Evolutionary conservation across 2,329 filamentous ascomycete genomes (phyloP), one percentile per base, ranked within the genome.

Genomic region (Penicillium polonicum): DNA sequence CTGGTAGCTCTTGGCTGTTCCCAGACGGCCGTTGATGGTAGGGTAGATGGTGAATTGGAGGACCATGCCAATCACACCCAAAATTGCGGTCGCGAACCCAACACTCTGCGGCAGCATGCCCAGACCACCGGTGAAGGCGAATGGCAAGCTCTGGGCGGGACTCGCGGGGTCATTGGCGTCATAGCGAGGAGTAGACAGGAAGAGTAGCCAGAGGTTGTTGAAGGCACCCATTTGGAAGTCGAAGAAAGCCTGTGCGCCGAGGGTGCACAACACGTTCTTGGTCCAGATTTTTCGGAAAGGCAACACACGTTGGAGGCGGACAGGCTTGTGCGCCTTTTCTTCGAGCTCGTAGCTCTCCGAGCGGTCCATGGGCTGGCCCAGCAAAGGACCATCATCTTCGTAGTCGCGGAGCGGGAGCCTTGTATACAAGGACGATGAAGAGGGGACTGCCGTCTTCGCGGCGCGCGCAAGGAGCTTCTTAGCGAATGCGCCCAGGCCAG

Each of bases 141-240:
- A 77, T 0, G 86, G 85, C 1, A 84, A 76, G 58, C 50, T 73
- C 60, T 66, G 76, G 53, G 81, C 75, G 61, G 79, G 70, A 21
- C 70, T 69, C 15, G 69, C 65, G 12, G 78, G 74, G 75, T 76
- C 72, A 44, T 70, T 67, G 15, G 68, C 39, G 42, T 76, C 72
- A 54, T 74, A 85, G 8, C 88, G 86, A 0, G 88, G 86, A 0
- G 88, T 90, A 1, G 89, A 91, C 44, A 92, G 82, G 75, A 92
- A 92, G 46, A 91, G 82, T 49, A 89, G 86, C 87, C 88, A 91
- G 23, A 92, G 82, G 19, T 87, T 86, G 70, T 90, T 88, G 77
- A 91, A 92, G 29, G 88, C 88, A 60, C 75, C 76, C 73, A 91
- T 82, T 73, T 91, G 88, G 67, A 91, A 88, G 69, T 89, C 87